Evolutionary conservation across 306 rosid genomes (phyloP).

Genomic region (Oxytropis ochrocephala): DNA sequence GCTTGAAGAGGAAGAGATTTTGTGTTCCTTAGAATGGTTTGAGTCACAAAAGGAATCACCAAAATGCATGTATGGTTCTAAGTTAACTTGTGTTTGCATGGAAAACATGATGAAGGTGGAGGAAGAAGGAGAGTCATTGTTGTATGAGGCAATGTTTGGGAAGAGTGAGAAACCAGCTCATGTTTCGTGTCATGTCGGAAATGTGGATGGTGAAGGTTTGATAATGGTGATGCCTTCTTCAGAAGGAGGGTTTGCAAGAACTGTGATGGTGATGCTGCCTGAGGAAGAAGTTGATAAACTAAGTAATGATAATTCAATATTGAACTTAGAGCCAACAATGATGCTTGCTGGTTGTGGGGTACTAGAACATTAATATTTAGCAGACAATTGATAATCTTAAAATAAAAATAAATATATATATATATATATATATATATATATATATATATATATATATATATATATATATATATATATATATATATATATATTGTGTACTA

Average conservation of each 20-base stretch:
- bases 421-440: too few species aligned
- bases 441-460: too few species aligned
- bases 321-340: conserved; percentile 41
- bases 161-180: conserved; percentile 34
- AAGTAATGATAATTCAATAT: conserved; percentile 35
- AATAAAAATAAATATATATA: too few species aligned
- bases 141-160: conserved; percentile 33
- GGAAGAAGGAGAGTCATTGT: neutral
- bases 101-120: neutral
- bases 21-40: conserved; percentile 29
- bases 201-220: conserved; percentile 54
- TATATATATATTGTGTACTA: too few species aligned
- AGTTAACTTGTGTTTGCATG: conserved; percentile 53
- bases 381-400: too few species aligned
- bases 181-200: conserved; percentile 52
- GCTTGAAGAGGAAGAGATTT: conserved; percentile 28
- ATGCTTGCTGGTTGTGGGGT: conserved; percentile 8
- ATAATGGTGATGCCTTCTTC: conserved; percentile 51
- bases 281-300: conserved; percentile 33
- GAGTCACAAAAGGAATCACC: conserved; percentile 34
- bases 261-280: conserved; percentile 44
- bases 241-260: conserved; percentile 47
- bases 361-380: neutral
- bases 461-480: too few species aligned
- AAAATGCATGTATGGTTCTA: conserved; percentile 39